Evolutionary conservation across 208 protist genomes (phyloP), one percentile per base, ranked within the genome.

Genomic region (Leishmania aethiopica): DNA sequence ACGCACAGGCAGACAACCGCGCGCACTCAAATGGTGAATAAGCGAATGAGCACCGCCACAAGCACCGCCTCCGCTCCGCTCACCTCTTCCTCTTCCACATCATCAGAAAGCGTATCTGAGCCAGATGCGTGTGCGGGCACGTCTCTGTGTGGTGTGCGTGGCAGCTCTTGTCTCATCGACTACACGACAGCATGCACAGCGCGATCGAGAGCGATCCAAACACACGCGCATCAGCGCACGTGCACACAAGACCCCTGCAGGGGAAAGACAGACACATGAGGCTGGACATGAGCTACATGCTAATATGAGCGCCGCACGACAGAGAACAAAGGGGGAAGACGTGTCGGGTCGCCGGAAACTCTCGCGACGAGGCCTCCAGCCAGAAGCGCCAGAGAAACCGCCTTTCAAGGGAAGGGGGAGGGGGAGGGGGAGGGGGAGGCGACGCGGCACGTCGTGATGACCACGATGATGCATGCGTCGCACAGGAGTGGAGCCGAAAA

Each of bases 1-100:
- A 67, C 75, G 25, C 75, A 79, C 75, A 79, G 25, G 53, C 75
- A 79, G 32, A 72, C 75, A 67, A 22, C 62, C 57, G 40, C 57
- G 35, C 55, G 66, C 60, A 70, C 25, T 55, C 75, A 72, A 10
- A 13, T 28, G n/a, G 28, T 64, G 15, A 32, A 64, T 64, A 64
- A 28, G n/a, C 3, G 28, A 64, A 64, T 28, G 8, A 64, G 7
- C 59, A 2, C 3, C 28, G 59, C 59, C 25, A 59, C 55, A 19
- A 64, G 7, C 59, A 35, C n/a, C 10, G 59, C 59, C 25, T 32
- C n/a, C 7, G 28, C 25, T 15, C 59, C 7, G 7, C 8, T 35
- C 28, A 28, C 6, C 28, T 35, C 59, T 35, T 64, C 59, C 22
- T 64, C 59, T 6, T 64, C 28, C 59, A 32, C 28, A 64, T 11